A percentile compares a stretch with the other conserved stretches of the same genome.
Conservation (phyloP, 208 protist genomes). For the Phytomonas sp. region DNA sequence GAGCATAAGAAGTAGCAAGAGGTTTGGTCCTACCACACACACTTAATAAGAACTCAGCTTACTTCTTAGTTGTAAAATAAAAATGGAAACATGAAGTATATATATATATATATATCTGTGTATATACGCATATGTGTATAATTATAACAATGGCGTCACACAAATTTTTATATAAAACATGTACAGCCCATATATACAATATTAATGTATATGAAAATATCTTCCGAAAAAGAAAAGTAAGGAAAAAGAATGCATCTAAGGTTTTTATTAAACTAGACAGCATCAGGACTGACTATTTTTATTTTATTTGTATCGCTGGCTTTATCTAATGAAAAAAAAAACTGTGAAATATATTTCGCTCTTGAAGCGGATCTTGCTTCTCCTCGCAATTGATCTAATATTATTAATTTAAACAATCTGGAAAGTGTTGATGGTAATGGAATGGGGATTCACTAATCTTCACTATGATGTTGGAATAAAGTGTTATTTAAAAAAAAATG, state of each 20-base stretch:
- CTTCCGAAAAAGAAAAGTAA: neutral
- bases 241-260: constrained; percentile 1
- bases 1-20: neutral
- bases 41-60: neutral
- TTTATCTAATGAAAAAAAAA: neutral
- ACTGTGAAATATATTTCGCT: neutral
- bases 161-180: constrained; percentile 1
- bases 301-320: neutral
- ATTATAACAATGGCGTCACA: neutral
- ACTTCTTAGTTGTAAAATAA: neutral
- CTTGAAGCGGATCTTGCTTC: neutral
- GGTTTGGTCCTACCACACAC: neutral
- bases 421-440: neutral
- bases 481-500: neutral
- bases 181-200: neutral
- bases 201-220: neutral
- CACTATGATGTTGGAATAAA: neutral
- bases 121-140: neutral
- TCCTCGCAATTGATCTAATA: neutral
- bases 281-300: neutral
- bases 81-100: constrained; percentile 10
- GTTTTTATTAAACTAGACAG: neutral
- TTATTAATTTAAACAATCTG: neutral
- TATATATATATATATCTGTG: constrained; percentile 9
- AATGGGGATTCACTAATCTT: neutral